A percentile compares a stretch with the other conserved stretches of the same genome.
These are phyloP conservation scores for Incumbomyces lentus DNA, from an alignment of 2,329 filamentous ascomycete genomes.

Conservation along the genomic window DNA sequence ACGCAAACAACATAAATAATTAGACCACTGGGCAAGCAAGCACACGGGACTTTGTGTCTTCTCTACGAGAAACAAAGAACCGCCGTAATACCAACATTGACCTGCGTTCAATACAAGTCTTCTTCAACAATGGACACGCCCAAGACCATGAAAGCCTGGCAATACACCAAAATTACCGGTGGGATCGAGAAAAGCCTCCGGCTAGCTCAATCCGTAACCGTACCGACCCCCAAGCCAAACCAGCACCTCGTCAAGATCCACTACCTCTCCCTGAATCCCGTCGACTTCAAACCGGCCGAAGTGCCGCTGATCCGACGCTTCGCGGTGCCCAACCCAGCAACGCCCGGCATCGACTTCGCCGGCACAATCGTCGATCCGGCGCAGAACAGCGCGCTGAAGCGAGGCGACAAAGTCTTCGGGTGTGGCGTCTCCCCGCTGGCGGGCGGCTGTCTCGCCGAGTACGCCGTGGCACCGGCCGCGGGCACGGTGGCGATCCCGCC, in stretches of 20 bases:
- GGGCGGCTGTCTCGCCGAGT: slow-evolving; percentile 38
- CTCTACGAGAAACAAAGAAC: too few relatives aligned
- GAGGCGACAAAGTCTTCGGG: slow-evolving; percentile 40
- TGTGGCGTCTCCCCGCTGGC: slow-evolving; percentile 19
- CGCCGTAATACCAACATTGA: too few relatives aligned
- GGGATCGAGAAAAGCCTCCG: slow-evolving; percentile 46
- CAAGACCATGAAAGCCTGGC: slow-evolving; percentile 48
- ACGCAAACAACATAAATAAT: too few relatives aligned
- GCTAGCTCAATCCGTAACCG: slow-evolving; percentile 33
- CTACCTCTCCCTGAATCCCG: slow-evolving; percentile 48
- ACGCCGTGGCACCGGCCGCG: slow-evolving; percentile 26
- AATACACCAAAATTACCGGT: slow-evolving; percentile 37
- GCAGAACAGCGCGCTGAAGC: slow-evolving; percentile 21
- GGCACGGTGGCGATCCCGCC: slow-evolving; percentile 33
- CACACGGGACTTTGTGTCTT: too few relatives aligned
- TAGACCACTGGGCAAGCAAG: too few relatives aligned
- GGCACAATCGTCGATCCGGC: slow-evolving; percentile 34
- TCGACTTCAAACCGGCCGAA: slow-evolving; percentile 55
- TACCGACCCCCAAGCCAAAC: slow-evolving; percentile 25
- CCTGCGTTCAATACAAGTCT: too few relatives aligned
- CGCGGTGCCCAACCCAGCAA: slow-evolving; percentile 33
- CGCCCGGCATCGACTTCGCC: slow-evolving; percentile 43
- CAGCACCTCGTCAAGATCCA: slow-evolving; percentile 47
- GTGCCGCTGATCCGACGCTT: slow-evolving; percentile 32
- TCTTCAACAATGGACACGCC: slow-evolving; percentile 9